These are phyloP conservation scores for Lophiotrema nucula DNA, from an alignment of 495 filamentous ascomycete species.

Conservation along the genomic window DNA sequence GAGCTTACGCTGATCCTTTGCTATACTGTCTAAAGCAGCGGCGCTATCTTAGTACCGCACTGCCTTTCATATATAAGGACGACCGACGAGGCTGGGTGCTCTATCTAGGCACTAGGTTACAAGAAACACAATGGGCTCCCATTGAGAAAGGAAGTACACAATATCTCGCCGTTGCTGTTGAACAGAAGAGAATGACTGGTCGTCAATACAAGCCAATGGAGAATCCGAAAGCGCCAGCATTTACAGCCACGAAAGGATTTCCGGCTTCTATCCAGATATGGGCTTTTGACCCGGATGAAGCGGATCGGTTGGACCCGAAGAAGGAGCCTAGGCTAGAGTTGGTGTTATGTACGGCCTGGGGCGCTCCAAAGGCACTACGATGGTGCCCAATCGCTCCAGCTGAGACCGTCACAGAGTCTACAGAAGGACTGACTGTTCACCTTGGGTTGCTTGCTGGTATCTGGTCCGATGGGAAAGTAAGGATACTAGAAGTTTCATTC, in stretches of 20 bases:
- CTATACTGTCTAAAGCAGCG: slow-evolving; percentile 45
- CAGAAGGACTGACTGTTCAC: slow-evolving; percentile 37
- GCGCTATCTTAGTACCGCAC: slow-evolving; percentile 46
- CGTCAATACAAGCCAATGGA: slow-evolving; percentile 20
- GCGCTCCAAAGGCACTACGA: slow-evolving; percentile 55
- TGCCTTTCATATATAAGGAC: slow-evolving; percentile 45
- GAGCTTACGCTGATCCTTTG: slow-evolving; percentile 49
- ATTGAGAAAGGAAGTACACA: slow-evolving; percentile 53
- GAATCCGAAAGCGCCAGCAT: slow-evolving; percentile 46
- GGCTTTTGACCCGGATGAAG: slow-evolving; percentile 49
- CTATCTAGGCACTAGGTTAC: slow-evolving; percentile 53
- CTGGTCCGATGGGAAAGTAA: slow-evolving; percentile 60
- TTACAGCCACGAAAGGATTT: slow-evolving; percentile 47
- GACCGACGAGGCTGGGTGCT: slow-evolving; percentile 56
- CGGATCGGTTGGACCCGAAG: slow-evolving; percentile 43
- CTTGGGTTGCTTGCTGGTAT: slow-evolving; percentile 63
- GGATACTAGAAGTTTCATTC: slow-evolving; percentile 56
- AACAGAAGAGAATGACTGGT: slow-evolving; percentile 30
- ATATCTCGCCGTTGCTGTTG: slow-evolving; percentile 54
- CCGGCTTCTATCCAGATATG: slow-evolving; percentile 60
- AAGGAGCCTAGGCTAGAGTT: slow-evolving; percentile 46
- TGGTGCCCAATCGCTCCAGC: slow-evolving; percentile 58
- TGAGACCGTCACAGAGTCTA: slow-evolving; percentile 39
- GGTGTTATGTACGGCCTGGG: slow-evolving; percentile 65
- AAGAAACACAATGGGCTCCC: slow-evolving; percentile 58